A percentile compares a stretch with the other conserved stretches of the same genome.
Evolutionary conservation across 495 filamentous ascomycete genomes (phyloP).

Genomic region (Xylaria flabelliformis): DNA sequence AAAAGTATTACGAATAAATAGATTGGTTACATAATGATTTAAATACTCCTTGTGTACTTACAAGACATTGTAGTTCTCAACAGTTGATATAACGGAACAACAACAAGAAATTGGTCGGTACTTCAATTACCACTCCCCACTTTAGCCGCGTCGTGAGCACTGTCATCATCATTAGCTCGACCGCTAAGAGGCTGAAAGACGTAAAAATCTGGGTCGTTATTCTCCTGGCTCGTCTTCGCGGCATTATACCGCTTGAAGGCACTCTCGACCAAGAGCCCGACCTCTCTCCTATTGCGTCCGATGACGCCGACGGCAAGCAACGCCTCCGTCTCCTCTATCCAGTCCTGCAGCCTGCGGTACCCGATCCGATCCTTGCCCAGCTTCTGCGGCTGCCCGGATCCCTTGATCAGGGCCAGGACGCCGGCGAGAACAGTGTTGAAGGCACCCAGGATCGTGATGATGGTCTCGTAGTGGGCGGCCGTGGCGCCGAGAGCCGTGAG

Average conservation of each 20-base stretch:
- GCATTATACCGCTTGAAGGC: constrained; percentile 55
- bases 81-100: not conserved
- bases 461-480: constrained; percentile 43
- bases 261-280: constrained; percentile 50
- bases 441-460: constrained; percentile 55
- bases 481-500: constrained; percentile 54
- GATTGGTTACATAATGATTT: not conserved
- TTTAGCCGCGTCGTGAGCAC: not conserved
- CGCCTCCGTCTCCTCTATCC: constrained; percentile 48
- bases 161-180: constrained; percentile 15
- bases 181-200: constrained; percentile 31
- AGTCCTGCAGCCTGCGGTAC: constrained; percentile 48
- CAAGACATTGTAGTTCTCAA: not conserved
- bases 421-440: constrained; percentile 59
- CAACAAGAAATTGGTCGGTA: not conserved
- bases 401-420: constrained; percentile 54
- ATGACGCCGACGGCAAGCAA: constrained; percentile 48
- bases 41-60: not conserved
- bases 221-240: constrained; percentile 50
- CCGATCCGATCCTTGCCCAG: constrained; percentile 50
- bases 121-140: not conserved
- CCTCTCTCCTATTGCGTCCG: constrained; percentile 51
- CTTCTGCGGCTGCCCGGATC: constrained; percentile 50
- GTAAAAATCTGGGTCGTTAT: constrained; percentile 52
- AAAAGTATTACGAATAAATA: not conserved